These are phyloP conservation scores for Patellifolia procumbens DNA, from an alignment of 179 eudicot genomes.

Conservation along the genomic window DNA sequence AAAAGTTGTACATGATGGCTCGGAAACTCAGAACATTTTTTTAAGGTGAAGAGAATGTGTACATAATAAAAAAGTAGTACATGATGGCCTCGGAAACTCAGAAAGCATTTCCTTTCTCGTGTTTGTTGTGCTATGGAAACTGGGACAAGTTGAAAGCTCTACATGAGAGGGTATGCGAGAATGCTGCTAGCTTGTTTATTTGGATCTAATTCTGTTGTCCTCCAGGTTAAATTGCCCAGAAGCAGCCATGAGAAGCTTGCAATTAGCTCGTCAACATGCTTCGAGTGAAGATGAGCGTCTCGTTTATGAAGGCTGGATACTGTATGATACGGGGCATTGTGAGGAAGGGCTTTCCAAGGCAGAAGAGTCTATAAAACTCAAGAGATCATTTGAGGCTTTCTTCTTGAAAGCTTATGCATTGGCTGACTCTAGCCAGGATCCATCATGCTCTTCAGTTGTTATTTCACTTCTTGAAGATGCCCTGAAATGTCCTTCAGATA, in stretches of 20 bases:
- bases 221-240: conserved; percentile 93
- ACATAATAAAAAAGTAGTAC: neutral
- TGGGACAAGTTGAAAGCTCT: neutral
- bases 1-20: too few relatives aligned
- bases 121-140: neutral
- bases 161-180: neutral
- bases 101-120: neutral
- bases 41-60: too few relatives aligned
- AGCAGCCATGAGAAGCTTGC: conserved; percentile 97
- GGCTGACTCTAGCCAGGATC: conserved; percentile 93
- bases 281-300: conserved; percentile 77
- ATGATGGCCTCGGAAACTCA: neutral
- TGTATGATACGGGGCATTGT: conserved; percentile 94
- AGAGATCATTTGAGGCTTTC: conserved; percentile 96
- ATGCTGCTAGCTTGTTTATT: conserved; percentile 14
- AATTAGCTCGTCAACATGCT: conserved; percentile 91
- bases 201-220: conserved; percentile 26
- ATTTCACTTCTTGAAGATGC: conserved; percentile 91
- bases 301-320: conserved; percentile 98
- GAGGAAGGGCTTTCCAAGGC: conserved; percentile 93
- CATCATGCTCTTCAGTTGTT: conserved; percentile 77
- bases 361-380: conserved; percentile 83
- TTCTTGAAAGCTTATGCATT: conserved; percentile 98
- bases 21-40: neutral
- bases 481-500: conserved; percentile 91